Evolutionary conservation across 2,329 filamentous ascomycete genomes (phyloP).

Genomic region (Diaporthe humulicola): DNA sequence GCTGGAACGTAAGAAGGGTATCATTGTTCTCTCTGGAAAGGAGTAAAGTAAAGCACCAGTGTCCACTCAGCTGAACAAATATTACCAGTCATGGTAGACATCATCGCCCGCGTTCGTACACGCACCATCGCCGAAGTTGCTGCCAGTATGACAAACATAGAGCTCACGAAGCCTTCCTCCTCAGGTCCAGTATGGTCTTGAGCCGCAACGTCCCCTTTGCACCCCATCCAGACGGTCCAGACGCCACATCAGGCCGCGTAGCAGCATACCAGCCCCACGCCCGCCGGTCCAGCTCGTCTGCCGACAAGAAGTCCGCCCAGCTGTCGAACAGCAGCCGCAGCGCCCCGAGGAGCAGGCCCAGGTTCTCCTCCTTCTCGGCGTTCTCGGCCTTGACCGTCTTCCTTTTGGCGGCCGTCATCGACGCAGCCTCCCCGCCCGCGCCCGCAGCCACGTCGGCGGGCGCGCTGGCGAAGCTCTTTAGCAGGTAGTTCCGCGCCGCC

Average conservation of each 20-base stretch:
- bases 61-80: too few relatives aligned
- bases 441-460: conserved; percentile 44
- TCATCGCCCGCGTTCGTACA: neutral
- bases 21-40: neutral
- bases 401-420: conserved; percentile 58
- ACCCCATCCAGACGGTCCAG: conserved; percentile 84
- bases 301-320: conserved; percentile 75
- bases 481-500: conserved; percentile 70
- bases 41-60: neutral
- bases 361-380: conserved; percentile 76
- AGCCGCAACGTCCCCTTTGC: conserved; percentile 80
- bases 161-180: conserved; percentile 51
- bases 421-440: conserved; percentile 41
- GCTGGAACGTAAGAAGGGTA: neutral
- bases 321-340: conserved; percentile 80
- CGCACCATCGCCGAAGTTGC: too few relatives aligned
- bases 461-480: conserved; percentile 70
- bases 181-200: conserved; percentile 73
- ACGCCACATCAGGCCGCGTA: conserved; percentile 81
- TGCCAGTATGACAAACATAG: neutral
- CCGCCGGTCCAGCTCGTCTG: conserved; percentile 78
- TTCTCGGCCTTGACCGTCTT: conserved; percentile 65
- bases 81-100: neutral
- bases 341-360: conserved; percentile 77
- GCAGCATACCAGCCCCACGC: conserved; percentile 88